Percentiles rank a stretch among this genome's conserved stretches.
Evolutionary conservation across 371 early-diverging fungal genomes (phyloP).

Genomic region (Mucor piriformis): DNA sequence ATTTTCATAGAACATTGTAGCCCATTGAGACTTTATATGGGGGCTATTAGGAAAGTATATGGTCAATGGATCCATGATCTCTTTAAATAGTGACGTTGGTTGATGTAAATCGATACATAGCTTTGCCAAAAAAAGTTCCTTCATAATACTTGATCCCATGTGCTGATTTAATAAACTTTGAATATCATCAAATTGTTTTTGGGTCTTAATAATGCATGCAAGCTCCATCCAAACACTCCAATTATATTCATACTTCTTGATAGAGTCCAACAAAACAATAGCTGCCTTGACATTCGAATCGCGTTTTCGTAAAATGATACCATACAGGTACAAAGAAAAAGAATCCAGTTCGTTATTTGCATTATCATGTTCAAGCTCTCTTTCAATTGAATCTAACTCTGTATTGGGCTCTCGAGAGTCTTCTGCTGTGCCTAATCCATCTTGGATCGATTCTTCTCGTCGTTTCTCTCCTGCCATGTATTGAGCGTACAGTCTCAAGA

Average conservation of each 20-base stretch:
- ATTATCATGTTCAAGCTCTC: slow-evolving; percentile 52
- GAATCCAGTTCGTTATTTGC: slow-evolving; percentile 56
- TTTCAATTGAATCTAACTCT: slow-evolving; percentile 51
- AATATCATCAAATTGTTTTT: slow-evolving; percentile 30
- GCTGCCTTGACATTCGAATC: slow-evolving; percentile 56
- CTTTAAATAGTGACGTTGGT: slow-evolving; percentile 23
- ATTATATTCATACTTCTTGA: slow-evolving; percentile 75
- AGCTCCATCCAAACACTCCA: slow-evolving; percentile 92
- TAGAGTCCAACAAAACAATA: slow-evolving; percentile 64
- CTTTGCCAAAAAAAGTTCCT: slow-evolving; percentile 63
- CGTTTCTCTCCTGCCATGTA: slow-evolving; percentile 70
- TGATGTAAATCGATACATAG: slow-evolving; percentile 47
- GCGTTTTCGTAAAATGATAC: slow-evolving; percentile 53
- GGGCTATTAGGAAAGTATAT: slow-evolving; percentile 57
- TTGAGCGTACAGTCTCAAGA: slow-evolving; percentile 71
- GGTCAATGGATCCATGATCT: slow-evolving; percentile 32
- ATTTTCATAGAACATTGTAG: slow-evolving; percentile 50
- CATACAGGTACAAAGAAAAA: slow-evolving; percentile 73
- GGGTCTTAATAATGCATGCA: slow-evolving; percentile 49
- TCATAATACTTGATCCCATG: slow-evolving; percentile 55
- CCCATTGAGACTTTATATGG: slow-evolving; percentile 65
- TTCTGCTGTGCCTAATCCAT: slow-evolving; percentile 58
- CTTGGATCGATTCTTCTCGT: slow-evolving; percentile 62
- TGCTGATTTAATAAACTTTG: slow-evolving; percentile 27
- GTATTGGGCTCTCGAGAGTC: slow-evolving; percentile 47